Base-by-base conservation (phyloP, 768 basidiomycete species). In the Naganishia onofrii region DNA sequence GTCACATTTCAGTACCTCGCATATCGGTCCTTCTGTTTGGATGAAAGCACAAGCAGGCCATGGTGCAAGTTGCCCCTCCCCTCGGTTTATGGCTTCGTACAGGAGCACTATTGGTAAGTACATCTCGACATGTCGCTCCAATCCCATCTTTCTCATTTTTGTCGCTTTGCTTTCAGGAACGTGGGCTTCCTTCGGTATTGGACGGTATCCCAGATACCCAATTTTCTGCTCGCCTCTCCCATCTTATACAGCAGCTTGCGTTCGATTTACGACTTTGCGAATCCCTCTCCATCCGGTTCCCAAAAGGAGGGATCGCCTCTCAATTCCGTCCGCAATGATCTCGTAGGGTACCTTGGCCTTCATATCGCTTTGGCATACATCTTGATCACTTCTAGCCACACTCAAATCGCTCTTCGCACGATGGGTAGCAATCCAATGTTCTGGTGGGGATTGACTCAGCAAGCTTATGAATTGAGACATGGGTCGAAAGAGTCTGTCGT, bases 111-210 rank as follows among this genome's bases (percentile, higher is more conserved):
- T 79, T 99, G 95, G 83, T 83, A 46, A 32, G 68, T 17, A 12
- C 26, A 21, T 57, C n/a, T 1, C 17, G 15, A 53, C 17, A 42
- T 48, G 12, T 57, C 34, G 13, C 17, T 15, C 8, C 48, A 32
- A 51, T 7, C 6, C 12, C 21, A 15, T 2, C 51, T 28, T 19
- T 2, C 31, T 28, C 31, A 52, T 2, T 6, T 17, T 29, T 26
- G 36, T 21, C 23, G 54, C 12, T 38, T 21, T 42, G 19, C 23
- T 26, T 23, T 17, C 70, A 84, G 83, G 96, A 84, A 90, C 77
- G 82, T 85, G 70, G 93, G 94, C 19, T 86, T 94, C 73, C 80
- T 99, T 71, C 86, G 84, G 2, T 98, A 98, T 80, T 99, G 92
- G 92, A 88, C 88, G 0, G 71, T 82, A 28, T 81, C 85, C 34